These are phyloP conservation scores for Pseudogymnoascus pannorum DNA, from an alignment of 2,329 filamentous ascomycete genomes.

Conservation along the genomic window DNA sequence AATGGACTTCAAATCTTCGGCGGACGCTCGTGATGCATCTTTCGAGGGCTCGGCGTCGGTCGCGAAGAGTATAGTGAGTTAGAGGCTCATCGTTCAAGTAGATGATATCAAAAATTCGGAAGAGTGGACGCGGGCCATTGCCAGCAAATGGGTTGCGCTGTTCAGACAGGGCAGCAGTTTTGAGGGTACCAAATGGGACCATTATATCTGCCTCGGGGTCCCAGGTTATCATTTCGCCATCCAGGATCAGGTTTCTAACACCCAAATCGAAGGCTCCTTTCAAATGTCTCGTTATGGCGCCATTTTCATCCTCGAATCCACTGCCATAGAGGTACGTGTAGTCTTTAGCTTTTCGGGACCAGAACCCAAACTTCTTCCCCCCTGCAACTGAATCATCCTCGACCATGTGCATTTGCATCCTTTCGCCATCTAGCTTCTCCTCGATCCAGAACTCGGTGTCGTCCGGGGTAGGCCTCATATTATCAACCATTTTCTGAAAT, in stretches of 20 bases:
- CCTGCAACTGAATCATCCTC: conserved; percentile 61
- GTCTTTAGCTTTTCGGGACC: conserved; percentile 93
- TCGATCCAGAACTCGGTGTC: conserved; percentile 89
- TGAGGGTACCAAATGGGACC: conserved; percentile 85
- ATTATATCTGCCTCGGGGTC: conserved; percentile 78
- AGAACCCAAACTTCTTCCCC: conserved; percentile 73
- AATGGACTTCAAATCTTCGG: conserved; percentile 76
- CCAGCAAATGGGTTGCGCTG: conserved; percentile 62
- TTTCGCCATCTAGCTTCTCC: conserved; percentile 93
- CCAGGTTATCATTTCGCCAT: conserved; percentile 99
- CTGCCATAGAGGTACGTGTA: conserved; percentile 91
- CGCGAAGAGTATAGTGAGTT: conserved; percentile 74
- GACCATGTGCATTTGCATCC: conserved; percentile 93
- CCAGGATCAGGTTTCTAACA: conserved; percentile 81
- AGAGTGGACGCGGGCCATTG: conserved; percentile 63
- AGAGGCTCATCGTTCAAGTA: conserved; percentile 76
- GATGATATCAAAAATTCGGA: conserved; percentile 83
- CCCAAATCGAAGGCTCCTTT: conserved; percentile 67
- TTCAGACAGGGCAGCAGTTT: conserved; percentile 78
- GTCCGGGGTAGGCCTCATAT: conserved; percentile 56
- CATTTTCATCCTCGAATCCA: conserved; percentile 64
- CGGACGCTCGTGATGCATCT: conserved; percentile 62
- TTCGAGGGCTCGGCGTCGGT: conserved; percentile 69
- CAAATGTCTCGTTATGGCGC: conserved; percentile 73
- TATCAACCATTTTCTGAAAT: conserved; percentile 71